Base-by-base conservation (phyloP, 805 yeast species). In the Kuraishia capsulata region DNA sequence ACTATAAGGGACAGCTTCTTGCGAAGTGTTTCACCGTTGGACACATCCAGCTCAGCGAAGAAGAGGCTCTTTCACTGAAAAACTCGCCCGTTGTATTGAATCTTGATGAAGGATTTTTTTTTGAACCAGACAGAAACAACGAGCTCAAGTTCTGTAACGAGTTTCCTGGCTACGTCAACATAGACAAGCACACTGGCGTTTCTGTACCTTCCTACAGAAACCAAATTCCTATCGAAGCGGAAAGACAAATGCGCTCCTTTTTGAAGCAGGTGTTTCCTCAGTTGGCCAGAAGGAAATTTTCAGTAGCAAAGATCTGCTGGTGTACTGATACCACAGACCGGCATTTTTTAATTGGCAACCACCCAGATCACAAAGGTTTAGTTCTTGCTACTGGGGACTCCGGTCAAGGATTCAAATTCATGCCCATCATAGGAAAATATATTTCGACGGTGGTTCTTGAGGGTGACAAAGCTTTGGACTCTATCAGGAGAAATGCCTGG, bases 11-110 rank as follows among this genome's bases (percentile, higher is more conserved):
- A 3, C 69, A 63, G 38, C 43, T 64, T 10, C 40, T 59, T 3
- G 67, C 68, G 21, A 64, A 61, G 39, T 58, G 65, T 33, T 65
- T 64, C 63, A 57, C 69, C 10, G 61, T 65, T 23, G 69, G 61
- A 11, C 71, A 65, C 42, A 57, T 65, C 24, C 52, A 56, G 44
- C 41, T 65, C 5, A 45, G 59, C 4, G 55, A 52, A 1, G 57
- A 52, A 17, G 67, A 65, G 43, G 58, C 62, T 19, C 32, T 36
- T 5, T 30, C 39, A 11, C 42, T 61, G 20, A 63, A 52, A 42
- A 48, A 49, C 13, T 42, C 51, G 8, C 71, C 70, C 1, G 67
- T 65, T 9, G 48, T 64, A 14, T 42, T 62, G 20, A 62, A 60
- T 36, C 42, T 49, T 18, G 68, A 64, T 28, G 54, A 54, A 38